Base-by-base conservation (phyloP, 768 basidiomycete species). In the Exidia glandulosa region DNA sequence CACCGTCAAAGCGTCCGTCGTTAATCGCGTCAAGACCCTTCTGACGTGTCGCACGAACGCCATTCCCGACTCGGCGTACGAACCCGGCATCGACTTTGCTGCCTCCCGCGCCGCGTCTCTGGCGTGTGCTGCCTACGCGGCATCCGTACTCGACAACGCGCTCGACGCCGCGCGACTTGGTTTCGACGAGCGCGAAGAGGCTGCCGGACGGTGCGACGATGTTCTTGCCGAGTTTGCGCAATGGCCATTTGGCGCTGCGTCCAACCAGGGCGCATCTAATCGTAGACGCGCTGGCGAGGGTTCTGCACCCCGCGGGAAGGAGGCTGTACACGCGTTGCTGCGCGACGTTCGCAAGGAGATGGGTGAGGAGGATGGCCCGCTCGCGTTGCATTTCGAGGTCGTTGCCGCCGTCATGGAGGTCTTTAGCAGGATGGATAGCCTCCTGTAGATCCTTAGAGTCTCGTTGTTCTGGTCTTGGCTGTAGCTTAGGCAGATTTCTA, bases 61-160 rank as follows among this genome's bases (percentile, higher is more conserved):
- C 32, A 77, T 97, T 4, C 92, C 93, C 0, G 77, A 82, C 1
- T 70, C 74, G 6, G 93, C 93, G 2, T 78, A 94, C 9, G 52
- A 52, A 41, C 62, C 64, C 2, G 82, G 81, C 64, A 82, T 85
- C 66, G 86, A 91, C 60, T 85, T 83, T 29, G 85, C 87, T 3
- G 84, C 81, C 2, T 75, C 84, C 60, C 79, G 96, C 9, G 87
- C 90, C 0, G 89, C 96, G 16, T 87, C 86, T 61, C 79, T 98
- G 52, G 91, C 86, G 10, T 94, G 90, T 67, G 84, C 95, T 0
- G 91, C 92, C 10, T 96, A 97, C 66, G 91, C 94, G 0, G 95
- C 94, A 9, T 90, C 86, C 68, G 95, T 98, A 33, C 79, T 97
- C 60, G 96, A 98, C 69, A 96, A 97, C 67, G 93, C 94, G 9